phyloP scores from a whole-genome alignment of 352 stramenopile genomes.

The Plasmopara muralis region DNA sequence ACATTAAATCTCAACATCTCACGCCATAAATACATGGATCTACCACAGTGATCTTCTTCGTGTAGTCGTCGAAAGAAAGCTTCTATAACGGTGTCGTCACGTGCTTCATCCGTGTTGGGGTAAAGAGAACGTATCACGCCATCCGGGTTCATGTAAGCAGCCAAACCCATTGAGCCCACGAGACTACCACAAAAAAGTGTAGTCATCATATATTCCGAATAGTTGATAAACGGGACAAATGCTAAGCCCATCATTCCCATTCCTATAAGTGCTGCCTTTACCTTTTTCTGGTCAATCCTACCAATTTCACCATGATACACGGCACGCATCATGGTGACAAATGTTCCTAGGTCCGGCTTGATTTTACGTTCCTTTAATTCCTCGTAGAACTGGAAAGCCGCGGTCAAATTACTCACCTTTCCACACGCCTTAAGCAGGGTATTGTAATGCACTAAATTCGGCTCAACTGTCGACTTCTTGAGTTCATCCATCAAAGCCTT shows the following conservation, averaged over 20 bases:
- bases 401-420: constrained; percentile 59
- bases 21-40: constrained; percentile 81
- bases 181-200: constrained; percentile 69
- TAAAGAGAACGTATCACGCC: constrained; percentile 75
- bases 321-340: constrained; percentile 85
- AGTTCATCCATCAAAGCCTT: constrained; percentile 49
- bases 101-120: constrained; percentile 67
- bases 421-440: constrained; percentile 69
- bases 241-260: constrained; percentile 47
- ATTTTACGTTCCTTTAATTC: constrained; percentile 78
- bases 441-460: constrained; percentile 77
- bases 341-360: constrained; percentile 63
- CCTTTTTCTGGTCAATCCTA: constrained; percentile 54
- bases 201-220: constrained; percentile 66
- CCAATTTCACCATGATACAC: constrained; percentile 77
- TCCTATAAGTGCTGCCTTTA: constrained; percentile 55
- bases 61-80: constrained; percentile 76
- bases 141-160: constrained; percentile 80
- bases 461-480: constrained; percentile 25
- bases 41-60: constrained; percentile 80
- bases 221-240: constrained; percentile 65
- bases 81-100: constrained; percentile 58
- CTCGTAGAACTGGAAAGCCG: constrained; percentile 77
- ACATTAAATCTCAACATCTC: constrained; percentile 76
- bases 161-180: constrained; percentile 73